Base-by-base conservation (phyloP, 1,284 basidiomycete genomes). In the Melampsora occidentalis region DNA sequence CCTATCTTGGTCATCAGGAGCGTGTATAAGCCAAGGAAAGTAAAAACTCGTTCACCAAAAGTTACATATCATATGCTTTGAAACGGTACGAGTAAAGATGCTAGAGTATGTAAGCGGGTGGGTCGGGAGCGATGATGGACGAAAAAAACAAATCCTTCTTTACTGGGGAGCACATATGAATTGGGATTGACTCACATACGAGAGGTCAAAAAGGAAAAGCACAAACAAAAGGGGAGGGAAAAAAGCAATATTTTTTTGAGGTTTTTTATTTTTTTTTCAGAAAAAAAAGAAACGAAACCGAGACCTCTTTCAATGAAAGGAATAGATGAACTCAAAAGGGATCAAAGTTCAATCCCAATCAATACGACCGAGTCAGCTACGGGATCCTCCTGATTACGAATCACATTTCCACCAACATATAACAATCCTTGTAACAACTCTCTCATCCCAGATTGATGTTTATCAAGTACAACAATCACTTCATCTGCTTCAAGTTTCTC, bases 371-470 rank as follows among this genome's bases (percentile, higher is more conserved):
- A 28, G 28, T 63, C 65, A 51, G 64, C 65, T 18, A 67, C 64
- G 10, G 59, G 12, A 16, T 76, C 51, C 14, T 76, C 65, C 53
- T 59, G 65, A n/a, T 76, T 59, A 48, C 66, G 65, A 59, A 76
- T 66, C 14, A 76, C 72, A 4, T 5, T 25, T 6, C 72, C 72
- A 33, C 72, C 72, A 51, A 76, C 72, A 46, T 76, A 76, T 20
- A 76, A 39, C 16, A 76, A 42, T 28, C 72, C 72, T 63, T 76
- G 72, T n/a, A 76, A 53, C 22, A 76, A 65, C 65, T 76, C 72
- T 28, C 72, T 68, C 53, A 68, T 68, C n/a, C 39, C 28, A 14
- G 28, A 18, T 42, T 69, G 65, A 14, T 68, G 35, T 39, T 76
- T 76, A 51, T 76, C 72, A 31, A 76, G 57, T 22, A 66, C 72